Percentiles rank a stretch among this genome's conserved stretches.
Evolutionary conservation across 148 eudicot genomes (phyloP).

Genomic region (Oxyria digyna): DNA sequence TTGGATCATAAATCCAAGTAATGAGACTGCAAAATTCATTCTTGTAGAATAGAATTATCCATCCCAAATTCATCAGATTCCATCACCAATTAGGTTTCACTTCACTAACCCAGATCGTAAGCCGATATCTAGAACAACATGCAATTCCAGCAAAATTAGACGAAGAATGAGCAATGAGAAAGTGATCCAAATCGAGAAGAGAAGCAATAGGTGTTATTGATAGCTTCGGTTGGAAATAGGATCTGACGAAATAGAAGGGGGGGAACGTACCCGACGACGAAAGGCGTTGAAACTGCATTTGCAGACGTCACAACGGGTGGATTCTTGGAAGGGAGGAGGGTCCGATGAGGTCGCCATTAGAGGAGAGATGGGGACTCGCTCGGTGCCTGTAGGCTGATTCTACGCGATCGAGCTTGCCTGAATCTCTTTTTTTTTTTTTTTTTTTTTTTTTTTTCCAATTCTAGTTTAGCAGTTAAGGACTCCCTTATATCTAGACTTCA

Average conservation of each 20-base stretch:
- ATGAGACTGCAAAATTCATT: not conserved
- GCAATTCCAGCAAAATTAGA: not conserved
- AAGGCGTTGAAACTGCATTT: conserved; percentile 88
- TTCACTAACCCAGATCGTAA: not conserved
- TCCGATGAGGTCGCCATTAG: conserved; percentile 28
- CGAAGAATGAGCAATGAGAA: not conserved
- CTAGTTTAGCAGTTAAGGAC: too few relatives aligned
- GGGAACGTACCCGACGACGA: conserved; percentile 53
- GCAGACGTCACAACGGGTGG: conserved; percentile 79
- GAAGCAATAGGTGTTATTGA: not conserved
- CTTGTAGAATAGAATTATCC: not conserved
- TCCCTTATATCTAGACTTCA: too few relatives aligned
- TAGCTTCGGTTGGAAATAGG: not conserved
- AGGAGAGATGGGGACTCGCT: not conserved
- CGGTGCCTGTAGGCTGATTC: not conserved
- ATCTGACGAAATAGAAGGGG: not conserved
- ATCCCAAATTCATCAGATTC: not conserved
- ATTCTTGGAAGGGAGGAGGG: conserved; percentile 76
- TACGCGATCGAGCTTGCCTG: too few relatives aligned
- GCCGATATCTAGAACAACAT: not conserved
- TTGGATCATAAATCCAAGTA: not conserved
- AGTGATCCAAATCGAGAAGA: not conserved
- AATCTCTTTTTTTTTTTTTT: too few relatives aligned
- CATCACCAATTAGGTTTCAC: not conserved
- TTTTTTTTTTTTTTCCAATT: too few relatives aligned